Conservation (phyloP, 31 red algal species). For the Endocladia muricata region DNA sequence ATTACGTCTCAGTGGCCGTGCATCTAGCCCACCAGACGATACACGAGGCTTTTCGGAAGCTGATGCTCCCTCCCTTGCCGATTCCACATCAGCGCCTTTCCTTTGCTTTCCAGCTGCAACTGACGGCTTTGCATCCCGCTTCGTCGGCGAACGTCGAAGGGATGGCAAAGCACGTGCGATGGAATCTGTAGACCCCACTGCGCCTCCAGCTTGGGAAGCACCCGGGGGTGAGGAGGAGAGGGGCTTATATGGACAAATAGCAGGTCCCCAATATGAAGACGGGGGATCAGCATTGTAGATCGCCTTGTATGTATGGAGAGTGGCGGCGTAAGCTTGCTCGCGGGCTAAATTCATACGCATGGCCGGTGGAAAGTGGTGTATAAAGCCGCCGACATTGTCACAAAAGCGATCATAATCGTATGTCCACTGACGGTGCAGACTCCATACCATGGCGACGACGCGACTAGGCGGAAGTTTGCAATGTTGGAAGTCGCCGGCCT, state of each 20-base stretch:
- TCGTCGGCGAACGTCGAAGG: constrained; percentile 7
- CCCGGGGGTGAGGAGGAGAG: too few species aligned
- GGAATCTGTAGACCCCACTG: background rate
- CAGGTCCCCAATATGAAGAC: constrained; percentile 22
- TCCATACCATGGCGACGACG: constrained; percentile 55
- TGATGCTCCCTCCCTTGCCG: too few species aligned
- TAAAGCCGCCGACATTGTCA: constrained; percentile 23
- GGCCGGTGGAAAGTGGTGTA: constrained; percentile 66
- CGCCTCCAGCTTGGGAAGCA: too few species aligned
- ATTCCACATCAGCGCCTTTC: too few species aligned
- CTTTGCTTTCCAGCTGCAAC: too few species aligned
- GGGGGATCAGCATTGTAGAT: constrained; percentile 41
- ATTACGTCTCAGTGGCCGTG: background rate
- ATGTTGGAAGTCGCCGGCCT: constrained; percentile 29
- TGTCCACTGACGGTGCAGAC: constrained; percentile 64
- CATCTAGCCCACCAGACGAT: too few species aligned
- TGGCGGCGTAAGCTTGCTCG: constrained; percentile 46
- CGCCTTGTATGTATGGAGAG: constrained; percentile 40
- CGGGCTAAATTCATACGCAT: constrained; percentile 52
- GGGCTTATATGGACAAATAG: constrained; percentile 31
- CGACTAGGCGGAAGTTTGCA: constrained; percentile 59
- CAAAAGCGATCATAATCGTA: constrained; percentile 43
- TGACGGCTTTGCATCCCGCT: background rate
- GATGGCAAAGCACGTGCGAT: background rate
- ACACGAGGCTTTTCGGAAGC: too few species aligned